These are phyloP conservation scores for Pyrenophora graminea DNA, from an alignment of 2,329 filamentous ascomycete genomes.

Conservation along the genomic window DNA sequence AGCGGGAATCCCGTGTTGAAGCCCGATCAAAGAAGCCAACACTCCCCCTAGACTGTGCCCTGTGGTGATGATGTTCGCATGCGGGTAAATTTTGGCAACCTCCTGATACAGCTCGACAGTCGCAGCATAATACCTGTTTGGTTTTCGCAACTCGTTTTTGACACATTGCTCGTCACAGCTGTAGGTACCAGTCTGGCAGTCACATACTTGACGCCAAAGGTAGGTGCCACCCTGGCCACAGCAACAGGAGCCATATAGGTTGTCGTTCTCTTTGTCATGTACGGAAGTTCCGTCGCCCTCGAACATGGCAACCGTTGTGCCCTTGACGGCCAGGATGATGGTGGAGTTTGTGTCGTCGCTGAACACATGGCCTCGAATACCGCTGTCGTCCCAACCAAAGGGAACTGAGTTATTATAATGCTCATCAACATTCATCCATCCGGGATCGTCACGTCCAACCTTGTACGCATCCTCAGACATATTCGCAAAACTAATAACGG, in stretches of 20 bases:
- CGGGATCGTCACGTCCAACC: conserved; percentile 37
- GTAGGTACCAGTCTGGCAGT: conserved; percentile 43
- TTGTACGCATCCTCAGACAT: conserved; percentile 47
- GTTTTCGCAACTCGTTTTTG: conserved; percentile 35
- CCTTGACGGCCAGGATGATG: conserved; percentile 41
- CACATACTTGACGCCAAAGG: conserved; percentile 42
- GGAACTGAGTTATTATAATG: conserved; percentile 38
- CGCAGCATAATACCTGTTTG: conserved; percentile 40
- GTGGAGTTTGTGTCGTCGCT: conserved; percentile 40
- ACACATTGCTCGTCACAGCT: conserved; percentile 43
- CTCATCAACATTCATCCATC: conserved; percentile 42
- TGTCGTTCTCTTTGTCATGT: conserved; percentile 46
- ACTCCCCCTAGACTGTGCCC: conserved; percentile 44
- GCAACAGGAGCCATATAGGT: conserved; percentile 43
- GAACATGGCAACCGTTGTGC: conserved; percentile 43
- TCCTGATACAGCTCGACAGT: conserved; percentile 42
- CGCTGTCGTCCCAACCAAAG: conserved; percentile 45
- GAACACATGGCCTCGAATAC: conserved; percentile 45
- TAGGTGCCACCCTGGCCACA: conserved; percentile 44
- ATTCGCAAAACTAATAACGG: conserved; percentile 40
- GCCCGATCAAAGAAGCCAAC: conserved; percentile 40
- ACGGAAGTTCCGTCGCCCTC: conserved; percentile 44
- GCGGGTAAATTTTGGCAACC: conserved; percentile 39
- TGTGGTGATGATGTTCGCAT: conserved; percentile 41
- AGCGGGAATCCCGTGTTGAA: conserved; percentile 39